Percentiles rank a stretch among this genome's conserved stretches.
Conservation (phyloP, 2,329 filamentous ascomycete genomes). For the Lecanicillium sp. region DNA sequence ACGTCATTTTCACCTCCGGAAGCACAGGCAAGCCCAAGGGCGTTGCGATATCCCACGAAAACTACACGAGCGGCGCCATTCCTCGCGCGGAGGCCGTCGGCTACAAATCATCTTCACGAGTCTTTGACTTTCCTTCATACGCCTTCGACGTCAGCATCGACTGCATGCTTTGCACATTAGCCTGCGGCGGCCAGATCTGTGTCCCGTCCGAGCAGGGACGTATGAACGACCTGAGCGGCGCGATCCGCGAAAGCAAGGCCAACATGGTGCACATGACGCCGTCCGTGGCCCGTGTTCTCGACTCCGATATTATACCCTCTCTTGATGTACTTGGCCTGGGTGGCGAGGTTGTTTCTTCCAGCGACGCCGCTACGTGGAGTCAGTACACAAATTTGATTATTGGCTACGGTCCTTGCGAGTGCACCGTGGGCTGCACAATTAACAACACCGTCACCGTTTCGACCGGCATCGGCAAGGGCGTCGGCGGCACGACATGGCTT, state of each 20-base stretch:
- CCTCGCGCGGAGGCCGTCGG: constrained; percentile 37
- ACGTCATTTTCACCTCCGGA: constrained; percentile 60
- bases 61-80: constrained; percentile 40
- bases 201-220: constrained; percentile 49
- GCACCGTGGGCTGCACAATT: constrained; percentile 46
- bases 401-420: constrained; percentile 49
- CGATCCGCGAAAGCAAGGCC: constrained; percentile 36
- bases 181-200: constrained; percentile 43
- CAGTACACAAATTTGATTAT: constrained; percentile 41
- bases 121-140: constrained; percentile 46
- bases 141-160: constrained; percentile 51
- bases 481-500: constrained; percentile 45
- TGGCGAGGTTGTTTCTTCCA: constrained; percentile 47
- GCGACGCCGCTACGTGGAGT: constrained; percentile 44
- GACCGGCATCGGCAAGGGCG: constrained; percentile 43
- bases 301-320: constrained; percentile 38
- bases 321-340: constrained; percentile 43
- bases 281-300: constrained; percentile 42
- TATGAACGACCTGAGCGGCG: constrained; percentile 44
- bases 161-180: constrained; percentile 49
- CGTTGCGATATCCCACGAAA: constrained; percentile 46
- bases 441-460: constrained; percentile 37
- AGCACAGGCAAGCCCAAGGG: constrained; percentile 61
- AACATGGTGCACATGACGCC: constrained; percentile 49
- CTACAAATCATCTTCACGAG: constrained; percentile 35